These are phyloP conservation scores for Cadophora gregata DNA, from an alignment of 2,329 filamentous ascomycete genomes.

Conservation along the genomic window DNA sequence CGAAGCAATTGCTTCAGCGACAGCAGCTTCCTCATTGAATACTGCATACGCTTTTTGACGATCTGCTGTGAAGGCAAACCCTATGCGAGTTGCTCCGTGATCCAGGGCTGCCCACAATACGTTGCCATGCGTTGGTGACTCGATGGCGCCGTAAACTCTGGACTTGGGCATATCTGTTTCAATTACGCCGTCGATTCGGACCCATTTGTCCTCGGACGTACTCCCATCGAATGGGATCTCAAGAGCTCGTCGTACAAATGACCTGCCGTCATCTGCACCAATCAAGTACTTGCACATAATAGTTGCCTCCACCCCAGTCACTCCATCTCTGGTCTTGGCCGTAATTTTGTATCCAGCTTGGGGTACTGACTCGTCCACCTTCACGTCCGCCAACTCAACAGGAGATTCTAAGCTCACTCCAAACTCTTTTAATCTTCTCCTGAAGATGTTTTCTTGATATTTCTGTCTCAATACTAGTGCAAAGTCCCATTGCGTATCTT, in stretches of 20 bases:
- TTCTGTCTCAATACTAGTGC: conserved; percentile 60
- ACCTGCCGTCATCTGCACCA: conserved; percentile 58
- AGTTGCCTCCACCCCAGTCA: conserved; percentile 42
- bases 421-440: conserved; percentile 46
- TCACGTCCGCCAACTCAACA: conserved; percentile 31
- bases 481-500: conserved; percentile 58
- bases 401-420: conserved; percentile 33
- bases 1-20: conserved; percentile 53
- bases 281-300: conserved; percentile 54
- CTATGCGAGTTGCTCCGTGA: conserved; percentile 58
- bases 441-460: conserved; percentile 60
- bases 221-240: conserved; percentile 56
- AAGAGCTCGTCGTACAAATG: conserved; percentile 53
- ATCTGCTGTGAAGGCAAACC: conserved; percentile 56
- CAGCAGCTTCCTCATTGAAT: conserved; percentile 57
- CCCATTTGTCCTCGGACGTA: conserved; percentile 58
- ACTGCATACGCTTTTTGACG: conserved; percentile 47
- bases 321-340: conserved; percentile 28
- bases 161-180: conserved; percentile 51
- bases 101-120: conserved; percentile 61
- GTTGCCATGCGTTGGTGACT: conserved; percentile 58
- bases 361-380: conserved; percentile 32
- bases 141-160: conserved; percentile 55
- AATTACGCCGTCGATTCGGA: conserved; percentile 55
- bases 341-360: conserved; percentile 36